phyloP scores from a whole-genome alignment of 345 rosid species.

The Moricandia arvensis region DNA sequence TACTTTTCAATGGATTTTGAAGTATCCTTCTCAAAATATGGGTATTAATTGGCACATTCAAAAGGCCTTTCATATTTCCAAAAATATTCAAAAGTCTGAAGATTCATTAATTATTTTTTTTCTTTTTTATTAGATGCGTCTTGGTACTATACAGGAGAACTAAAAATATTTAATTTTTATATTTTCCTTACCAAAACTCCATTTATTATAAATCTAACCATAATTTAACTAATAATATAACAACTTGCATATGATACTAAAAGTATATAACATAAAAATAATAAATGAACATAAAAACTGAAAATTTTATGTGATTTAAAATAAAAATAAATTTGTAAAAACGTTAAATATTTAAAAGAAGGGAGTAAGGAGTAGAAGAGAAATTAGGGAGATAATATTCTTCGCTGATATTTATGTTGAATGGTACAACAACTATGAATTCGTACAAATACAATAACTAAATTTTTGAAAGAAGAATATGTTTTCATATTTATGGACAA shows the following conservation, averaged over 20 bases:
- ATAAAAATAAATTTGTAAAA: too few species aligned
- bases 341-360: too few species aligned
- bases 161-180: too few species aligned
- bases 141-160: too few species aligned
- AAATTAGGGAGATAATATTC: slow-evolving; percentile 3
- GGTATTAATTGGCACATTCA: background rate
- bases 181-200: too few species aligned
- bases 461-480: background rate
- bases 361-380: background rate
- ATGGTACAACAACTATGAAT: slow-evolving; percentile 19
- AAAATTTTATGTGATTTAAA: too few species aligned
- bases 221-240: too few species aligned
- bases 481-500: background rate
- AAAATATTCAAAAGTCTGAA: background rate
- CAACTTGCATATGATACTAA: too few species aligned
- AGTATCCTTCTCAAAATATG: background rate
- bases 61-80: background rate
- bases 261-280: too few species aligned
- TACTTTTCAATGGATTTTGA: background rate
- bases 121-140: too few species aligned
- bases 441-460: slow-evolving; percentile 12
- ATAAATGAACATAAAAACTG: too few species aligned
- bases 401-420: slow-evolving; percentile 1
- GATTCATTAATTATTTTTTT: background rate
- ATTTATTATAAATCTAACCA: too few species aligned